These are phyloP conservation scores for Fistulinella prunicolor DNA, from an alignment of 768 basidiomycete species.

Conservation along the genomic window DNA sequence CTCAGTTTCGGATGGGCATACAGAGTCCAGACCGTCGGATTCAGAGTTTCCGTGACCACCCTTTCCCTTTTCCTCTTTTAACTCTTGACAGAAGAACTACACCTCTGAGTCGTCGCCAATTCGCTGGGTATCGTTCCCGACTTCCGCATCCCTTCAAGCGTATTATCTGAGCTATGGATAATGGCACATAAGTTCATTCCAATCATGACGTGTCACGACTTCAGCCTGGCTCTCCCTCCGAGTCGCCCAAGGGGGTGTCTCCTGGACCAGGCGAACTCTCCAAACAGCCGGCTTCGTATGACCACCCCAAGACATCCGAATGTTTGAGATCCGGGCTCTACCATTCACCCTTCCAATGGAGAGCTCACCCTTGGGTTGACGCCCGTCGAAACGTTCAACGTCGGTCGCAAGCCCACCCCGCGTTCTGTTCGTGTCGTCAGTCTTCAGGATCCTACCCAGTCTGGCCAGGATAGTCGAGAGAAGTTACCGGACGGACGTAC, in stretches of 20 bases:
- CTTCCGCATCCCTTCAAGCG: too few species aligned
- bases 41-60: too few species aligned
- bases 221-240: slow-evolving; percentile 29
- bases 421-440: slow-evolving; percentile 82
- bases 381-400: slow-evolving; percentile 29
- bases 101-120: too few species aligned
- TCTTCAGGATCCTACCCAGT: slow-evolving; percentile 49
- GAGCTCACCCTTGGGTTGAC: slow-evolving; percentile 32
- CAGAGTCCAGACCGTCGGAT: too few species aligned
- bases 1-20: too few species aligned
- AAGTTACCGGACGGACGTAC: slow-evolving; percentile 51
- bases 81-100: too few species aligned
- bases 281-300: slow-evolving; percentile 35
- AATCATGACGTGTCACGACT: slow-evolving; percentile 39
- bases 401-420: slow-evolving; percentile 76
- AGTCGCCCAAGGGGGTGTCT: slow-evolving; percentile 31
- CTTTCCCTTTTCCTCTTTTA: too few species aligned
- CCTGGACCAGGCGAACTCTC: slow-evolving; percentile 27
- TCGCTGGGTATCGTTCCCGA: too few species aligned
- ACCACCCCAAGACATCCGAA: slow-evolving; percentile 37
- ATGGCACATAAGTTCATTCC: slow-evolving; percentile 25
- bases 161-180: too few species aligned
- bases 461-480: slow-evolving; percentile 42
- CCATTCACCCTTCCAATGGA: slow-evolving; percentile 57
- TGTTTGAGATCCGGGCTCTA: slow-evolving; percentile 61